Conservation (phyloP, 768 basidiomycete genomes). For the Leucocoprinus leucothites region DNA sequence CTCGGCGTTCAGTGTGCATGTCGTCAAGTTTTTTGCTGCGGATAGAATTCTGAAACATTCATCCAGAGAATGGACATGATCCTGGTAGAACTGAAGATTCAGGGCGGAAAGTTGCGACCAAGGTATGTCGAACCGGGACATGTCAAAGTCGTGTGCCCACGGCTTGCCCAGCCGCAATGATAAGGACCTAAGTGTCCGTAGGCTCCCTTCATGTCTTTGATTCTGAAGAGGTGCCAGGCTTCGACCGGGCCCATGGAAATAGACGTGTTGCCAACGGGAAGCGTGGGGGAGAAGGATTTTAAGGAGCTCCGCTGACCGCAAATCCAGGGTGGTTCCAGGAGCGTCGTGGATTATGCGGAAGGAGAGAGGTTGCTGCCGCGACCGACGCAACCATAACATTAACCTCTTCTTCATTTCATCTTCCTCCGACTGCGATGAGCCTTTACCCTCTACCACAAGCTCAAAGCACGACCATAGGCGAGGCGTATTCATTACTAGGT, state of each 20-base stretch:
- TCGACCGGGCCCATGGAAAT: slow-evolving; percentile 29
- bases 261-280: slow-evolving; percentile 34
- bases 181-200: slow-evolving; percentile 30
- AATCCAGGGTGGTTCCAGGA: slow-evolving; percentile 15
- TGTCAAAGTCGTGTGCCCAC: slow-evolving; percentile 20
- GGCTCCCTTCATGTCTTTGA: slow-evolving; percentile 17
- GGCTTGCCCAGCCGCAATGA: slow-evolving; percentile 26
- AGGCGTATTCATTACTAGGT: slow-evolving; percentile 34
- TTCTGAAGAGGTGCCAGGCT: slow-evolving; percentile 23
- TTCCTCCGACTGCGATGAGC: slow-evolving; percentile 20
- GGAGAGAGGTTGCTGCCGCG: slow-evolving; percentile 29
- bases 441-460: slow-evolving; percentile 23
- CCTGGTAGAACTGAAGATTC: slow-evolving; percentile 32
- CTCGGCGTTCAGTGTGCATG: slow-evolving; percentile 30
- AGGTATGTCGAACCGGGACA: slow-evolving; percentile 26
- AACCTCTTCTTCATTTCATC: not conserved
- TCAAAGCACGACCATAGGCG: slow-evolving; percentile 47
- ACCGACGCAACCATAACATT: slow-evolving; percentile 33
- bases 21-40: slow-evolving; percentile 25
- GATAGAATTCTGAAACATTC: slow-evolving; percentile 32
- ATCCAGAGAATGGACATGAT: slow-evolving; percentile 32
- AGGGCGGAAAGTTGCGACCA: slow-evolving; percentile 39
- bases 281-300: slow-evolving; percentile 28
- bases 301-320: slow-evolving; percentile 25
- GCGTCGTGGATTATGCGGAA: slow-evolving; percentile 27